Conservation (phyloP, 2,329 filamentous ascomycete species). For the Simplicillium sp. region DNA sequence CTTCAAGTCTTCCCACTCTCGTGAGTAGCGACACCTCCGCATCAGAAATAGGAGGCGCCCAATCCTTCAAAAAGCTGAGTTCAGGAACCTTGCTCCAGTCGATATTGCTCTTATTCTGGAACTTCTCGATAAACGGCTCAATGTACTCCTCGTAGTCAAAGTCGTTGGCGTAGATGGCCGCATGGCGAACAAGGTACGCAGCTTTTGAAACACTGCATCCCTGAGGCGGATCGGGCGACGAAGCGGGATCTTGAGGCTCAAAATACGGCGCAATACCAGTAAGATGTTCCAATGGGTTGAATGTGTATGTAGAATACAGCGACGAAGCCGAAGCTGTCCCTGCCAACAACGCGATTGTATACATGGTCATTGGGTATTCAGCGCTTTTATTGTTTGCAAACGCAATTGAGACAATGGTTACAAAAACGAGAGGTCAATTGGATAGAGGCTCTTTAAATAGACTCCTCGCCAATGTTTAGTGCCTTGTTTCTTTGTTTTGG, state of each 20-base stretch:
- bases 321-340: constrained; percentile 10
- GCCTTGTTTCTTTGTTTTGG: too few species aligned
- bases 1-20: constrained; percentile 50
- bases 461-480: too few species aligned
- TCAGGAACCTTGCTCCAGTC: constrained; percentile 47
- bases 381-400: too few species aligned
- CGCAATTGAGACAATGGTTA: too few species aligned
- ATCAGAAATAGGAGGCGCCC: constrained; percentile 47
- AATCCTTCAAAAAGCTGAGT: constrained; percentile 45
- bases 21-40: constrained; percentile 51
- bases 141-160: constrained; percentile 49
- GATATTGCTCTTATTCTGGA: constrained; percentile 43
- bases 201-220: constrained; percentile 41
- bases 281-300: constrained; percentile 44
- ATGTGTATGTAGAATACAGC: constrained; percentile 36
- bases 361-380: too few species aligned
- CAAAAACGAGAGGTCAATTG: too few species aligned
- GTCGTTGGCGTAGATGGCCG: constrained; percentile 51
- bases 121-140: constrained; percentile 46
- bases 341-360: constrained; percentile 2
- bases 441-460: too few species aligned
- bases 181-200: constrained; percentile 48
- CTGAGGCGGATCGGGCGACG: constrained; percentile 32
- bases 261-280: constrained; percentile 49
- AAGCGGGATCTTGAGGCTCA: constrained; percentile 38